Conservation (phyloP, 176 grass and related monocot genomes). For the Carex pumila region DNA sequence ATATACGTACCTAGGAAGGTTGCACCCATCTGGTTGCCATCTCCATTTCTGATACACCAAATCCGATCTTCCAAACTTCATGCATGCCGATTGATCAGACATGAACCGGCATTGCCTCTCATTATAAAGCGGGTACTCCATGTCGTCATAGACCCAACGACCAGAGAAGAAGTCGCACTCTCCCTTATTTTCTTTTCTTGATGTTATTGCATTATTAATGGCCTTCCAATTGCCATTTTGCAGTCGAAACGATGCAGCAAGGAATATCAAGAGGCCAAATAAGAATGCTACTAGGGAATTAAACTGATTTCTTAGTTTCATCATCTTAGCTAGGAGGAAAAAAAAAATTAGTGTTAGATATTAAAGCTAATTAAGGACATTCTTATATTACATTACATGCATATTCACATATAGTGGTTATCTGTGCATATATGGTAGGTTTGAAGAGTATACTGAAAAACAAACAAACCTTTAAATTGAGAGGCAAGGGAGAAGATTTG, state of each 20-base stretch:
- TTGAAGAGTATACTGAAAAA: not conserved
- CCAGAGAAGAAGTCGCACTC: slow-evolving; percentile 57
- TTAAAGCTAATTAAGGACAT: not conserved
- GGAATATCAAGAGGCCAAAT: slow-evolving; percentile 30
- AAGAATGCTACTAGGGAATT: slow-evolving; percentile 37
- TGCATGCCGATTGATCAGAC: slow-evolving; percentile 68
- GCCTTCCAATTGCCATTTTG: not conserved
- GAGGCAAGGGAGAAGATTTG: slow-evolving; percentile 10
- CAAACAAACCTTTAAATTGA: not conserved
- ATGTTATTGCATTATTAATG: not conserved
- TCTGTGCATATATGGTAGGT: not conserved
- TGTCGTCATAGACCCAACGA: slow-evolving; percentile 56
- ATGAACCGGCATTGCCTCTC: slow-evolving; percentile 75
- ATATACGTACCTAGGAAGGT: slow-evolving; percentile 50
- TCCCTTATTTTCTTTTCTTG: not conserved
- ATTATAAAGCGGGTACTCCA: slow-evolving; percentile 44
- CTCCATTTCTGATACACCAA: slow-evolving; percentile 55
- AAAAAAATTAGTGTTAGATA: not conserved
- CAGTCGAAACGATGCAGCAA: slow-evolving; percentile 22
- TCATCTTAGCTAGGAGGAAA: slow-evolving; percentile 7
- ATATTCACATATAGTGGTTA: not conserved
- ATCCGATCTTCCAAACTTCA: slow-evolving; percentile 61
- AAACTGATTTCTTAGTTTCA: slow-evolving; percentile 32
- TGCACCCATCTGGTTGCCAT: slow-evolving; percentile 67
- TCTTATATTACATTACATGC: not conserved